Percentiles rank a stretch among this genome's conserved stretches.
Evolutionary conservation across 2,329 filamentous ascomycete species (phyloP).

Genomic region (Periconia digitata): DNA sequence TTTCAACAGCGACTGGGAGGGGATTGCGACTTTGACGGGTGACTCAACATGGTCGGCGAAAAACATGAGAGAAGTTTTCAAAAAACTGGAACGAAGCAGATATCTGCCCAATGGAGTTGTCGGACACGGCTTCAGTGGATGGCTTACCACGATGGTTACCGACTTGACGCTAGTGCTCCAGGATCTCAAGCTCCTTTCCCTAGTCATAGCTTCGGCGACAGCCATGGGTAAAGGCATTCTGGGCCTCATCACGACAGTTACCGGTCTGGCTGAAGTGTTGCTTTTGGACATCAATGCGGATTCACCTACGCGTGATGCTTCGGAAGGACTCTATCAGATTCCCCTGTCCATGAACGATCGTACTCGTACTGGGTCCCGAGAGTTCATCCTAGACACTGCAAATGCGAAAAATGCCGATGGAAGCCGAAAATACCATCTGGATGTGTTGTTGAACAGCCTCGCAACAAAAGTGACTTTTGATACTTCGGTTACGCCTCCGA

Average conservation of each 20-base stretch:
- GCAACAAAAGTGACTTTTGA: constrained; percentile 67
- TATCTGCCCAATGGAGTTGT: background rate
- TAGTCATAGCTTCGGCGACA: constrained; percentile 54
- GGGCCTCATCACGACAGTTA: constrained; percentile 43
- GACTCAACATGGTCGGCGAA: constrained; percentile 60
- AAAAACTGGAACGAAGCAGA: constrained; percentile 6
- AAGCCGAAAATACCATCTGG: constrained; percentile 56
- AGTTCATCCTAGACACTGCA: constrained; percentile 54
- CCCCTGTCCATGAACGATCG: constrained; percentile 54
- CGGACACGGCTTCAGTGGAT: constrained; percentile 3
- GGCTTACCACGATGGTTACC: constrained; percentile 39
- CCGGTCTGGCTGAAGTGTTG: constrained; percentile 50
- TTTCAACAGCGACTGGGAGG: constrained; percentile 59
- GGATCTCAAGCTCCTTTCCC: constrained; percentile 56
- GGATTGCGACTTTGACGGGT: constrained; percentile 60
- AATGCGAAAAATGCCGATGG: constrained; percentile 54
- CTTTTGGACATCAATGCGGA: constrained; percentile 56
- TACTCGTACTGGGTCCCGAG: constrained; percentile 55
- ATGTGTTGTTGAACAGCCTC: constrained; percentile 61
- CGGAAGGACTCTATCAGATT: constrained; percentile 58
- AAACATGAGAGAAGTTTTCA: constrained; percentile 62
- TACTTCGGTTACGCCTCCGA: constrained; percentile 56
- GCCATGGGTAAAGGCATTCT: constrained; percentile 49
- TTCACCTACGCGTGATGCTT: constrained; percentile 46
- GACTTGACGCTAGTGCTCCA: constrained; percentile 53